Evolutionary conservation across 306 rosid genomes (phyloP).

Genomic region (Leucaena leucocephala): DNA sequence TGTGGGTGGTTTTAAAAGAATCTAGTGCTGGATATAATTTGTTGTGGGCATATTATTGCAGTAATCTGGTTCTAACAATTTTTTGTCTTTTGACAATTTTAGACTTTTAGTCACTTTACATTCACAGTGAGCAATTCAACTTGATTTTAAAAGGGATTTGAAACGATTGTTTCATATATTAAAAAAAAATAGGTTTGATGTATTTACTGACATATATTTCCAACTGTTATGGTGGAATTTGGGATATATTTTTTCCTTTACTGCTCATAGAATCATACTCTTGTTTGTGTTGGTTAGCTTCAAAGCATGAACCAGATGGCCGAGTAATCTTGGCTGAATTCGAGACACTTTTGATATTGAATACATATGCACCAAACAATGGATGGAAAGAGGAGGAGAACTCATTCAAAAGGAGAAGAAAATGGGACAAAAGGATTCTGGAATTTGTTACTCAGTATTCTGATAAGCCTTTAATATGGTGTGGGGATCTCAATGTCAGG

Average conservation of each 20-base stretch:
- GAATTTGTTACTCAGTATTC: conserved; percentile 76
- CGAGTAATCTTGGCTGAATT: conserved; percentile 93
- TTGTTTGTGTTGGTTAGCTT: conserved; percentile 59
- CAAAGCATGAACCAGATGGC: conserved; percentile 94
- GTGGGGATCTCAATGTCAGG: conserved; percentile 99
- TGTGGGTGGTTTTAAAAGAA: conserved; percentile 21
- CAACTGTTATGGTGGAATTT: conserved; percentile 14
- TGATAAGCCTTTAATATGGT: conserved; percentile 97
- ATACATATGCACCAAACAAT: conserved; percentile 91
- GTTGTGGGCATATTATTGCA: background rate
- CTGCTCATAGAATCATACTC: conserved; percentile 28
- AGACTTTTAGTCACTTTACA: background rate
- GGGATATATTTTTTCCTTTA: conserved; percentile 26
- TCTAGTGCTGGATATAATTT: background rate
- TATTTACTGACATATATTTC: conserved; percentile 8
- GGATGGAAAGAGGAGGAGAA: conserved; percentile 99
- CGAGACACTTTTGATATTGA: conserved; percentile 73
- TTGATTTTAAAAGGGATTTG: background rate
- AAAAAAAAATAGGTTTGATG: background rate
- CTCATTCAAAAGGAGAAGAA: conserved; percentile 92
- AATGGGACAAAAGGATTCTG: conserved; percentile 92
- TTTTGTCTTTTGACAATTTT: background rate
- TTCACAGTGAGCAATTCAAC: conserved; percentile 18
- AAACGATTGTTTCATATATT: conserved; percentile 7
- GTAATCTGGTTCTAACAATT: conserved; percentile 7